Evolutionary conservation across 148 eudicot species (phyloP).

Genomic region (Chenopodium album): DNA sequence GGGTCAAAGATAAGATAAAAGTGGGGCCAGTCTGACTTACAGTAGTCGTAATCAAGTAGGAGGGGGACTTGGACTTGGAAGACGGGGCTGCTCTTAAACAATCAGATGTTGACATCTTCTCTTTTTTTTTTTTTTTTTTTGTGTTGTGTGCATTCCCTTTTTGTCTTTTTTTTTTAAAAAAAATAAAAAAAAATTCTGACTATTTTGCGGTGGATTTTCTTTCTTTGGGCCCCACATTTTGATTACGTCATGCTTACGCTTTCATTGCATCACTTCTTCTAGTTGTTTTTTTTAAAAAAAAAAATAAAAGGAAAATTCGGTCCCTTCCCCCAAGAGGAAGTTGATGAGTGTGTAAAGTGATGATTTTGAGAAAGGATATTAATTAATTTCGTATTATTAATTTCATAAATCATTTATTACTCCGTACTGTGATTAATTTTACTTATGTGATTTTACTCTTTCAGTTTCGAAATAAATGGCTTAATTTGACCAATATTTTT

Average conservation of each 20-base stretch:
- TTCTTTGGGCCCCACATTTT: constrained; percentile 13
- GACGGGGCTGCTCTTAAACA: not conserved
- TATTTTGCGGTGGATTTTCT: constrained; percentile 19
- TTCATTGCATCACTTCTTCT: constrained; percentile 12
- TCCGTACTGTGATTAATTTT: too few relatives aligned
- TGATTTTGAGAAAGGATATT: too few relatives aligned
- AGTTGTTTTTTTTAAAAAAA: not conserved
- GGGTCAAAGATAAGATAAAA: not conserved
- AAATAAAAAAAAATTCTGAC: not conserved
- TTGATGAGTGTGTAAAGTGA: too few relatives aligned
- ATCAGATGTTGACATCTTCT: not conserved
- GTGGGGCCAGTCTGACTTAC: constrained; percentile 16
- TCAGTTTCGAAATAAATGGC: too few relatives aligned
- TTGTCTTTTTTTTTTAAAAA: not conserved
- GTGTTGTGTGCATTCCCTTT: not conserved
- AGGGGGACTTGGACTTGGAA: not conserved
- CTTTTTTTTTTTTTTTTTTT: not conserved
- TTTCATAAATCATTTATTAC: too few relatives aligned
- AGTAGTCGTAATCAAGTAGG: constrained; percentile 20
- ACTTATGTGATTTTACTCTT: too few relatives aligned
- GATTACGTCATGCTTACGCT: constrained; percentile 24
- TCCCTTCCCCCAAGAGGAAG: too few relatives aligned
- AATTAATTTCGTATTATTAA: too few relatives aligned
- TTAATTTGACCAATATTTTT: too few relatives aligned
- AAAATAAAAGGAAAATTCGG: too few relatives aligned